A percentile compares a stretch with the other conserved stretches of the same genome.
Evolutionary conservation across 352 stramenopile genomes (phyloP).

Genomic region (Globisporangium paroecandrum): DNA sequence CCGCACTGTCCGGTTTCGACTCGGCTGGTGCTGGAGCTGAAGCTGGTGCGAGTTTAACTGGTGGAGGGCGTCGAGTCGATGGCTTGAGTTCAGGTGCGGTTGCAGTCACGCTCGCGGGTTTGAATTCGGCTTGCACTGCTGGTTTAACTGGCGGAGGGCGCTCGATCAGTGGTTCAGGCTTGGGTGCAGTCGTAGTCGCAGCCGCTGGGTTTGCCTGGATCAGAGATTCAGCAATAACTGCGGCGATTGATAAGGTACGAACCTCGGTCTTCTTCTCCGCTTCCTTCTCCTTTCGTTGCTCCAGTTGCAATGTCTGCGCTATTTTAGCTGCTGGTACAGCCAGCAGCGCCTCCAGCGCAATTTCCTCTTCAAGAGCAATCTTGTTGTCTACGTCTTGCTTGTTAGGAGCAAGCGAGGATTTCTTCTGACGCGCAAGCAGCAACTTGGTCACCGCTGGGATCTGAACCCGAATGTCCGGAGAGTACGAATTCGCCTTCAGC

Average conservation of each 20-base stretch:
- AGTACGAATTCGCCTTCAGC: conserved; percentile 11
- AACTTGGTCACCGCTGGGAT: conserved; percentile 17
- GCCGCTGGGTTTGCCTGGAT: neutral
- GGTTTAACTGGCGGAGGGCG: neutral
- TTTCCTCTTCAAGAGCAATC: neutral
- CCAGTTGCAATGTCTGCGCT: too few relatives aligned
- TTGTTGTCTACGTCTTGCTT: neutral
- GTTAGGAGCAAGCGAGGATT: neutral
- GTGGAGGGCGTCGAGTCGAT: neutral
- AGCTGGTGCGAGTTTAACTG: neutral
- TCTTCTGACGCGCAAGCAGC: conserved; percentile 13
- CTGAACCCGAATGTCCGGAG: conserved; percentile 1
- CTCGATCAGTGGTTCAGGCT: neutral
- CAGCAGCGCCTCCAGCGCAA: neutral
- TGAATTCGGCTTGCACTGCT: neutral
- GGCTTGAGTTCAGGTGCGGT: neutral
- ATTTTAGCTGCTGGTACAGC: neutral
- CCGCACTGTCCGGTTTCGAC: neutral
- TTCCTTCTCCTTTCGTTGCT: neutral
- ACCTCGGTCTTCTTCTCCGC: neutral
- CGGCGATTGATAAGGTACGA: neutral
- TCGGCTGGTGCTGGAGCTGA: neutral
- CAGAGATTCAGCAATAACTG: neutral
- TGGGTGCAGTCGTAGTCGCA: neutral
- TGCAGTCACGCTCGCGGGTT: neutral